Percentiles rank a stretch among this genome's conserved stretches.
Conservation (phyloP, 208 protist species). For the Strigomonas oncopelti region DNA sequence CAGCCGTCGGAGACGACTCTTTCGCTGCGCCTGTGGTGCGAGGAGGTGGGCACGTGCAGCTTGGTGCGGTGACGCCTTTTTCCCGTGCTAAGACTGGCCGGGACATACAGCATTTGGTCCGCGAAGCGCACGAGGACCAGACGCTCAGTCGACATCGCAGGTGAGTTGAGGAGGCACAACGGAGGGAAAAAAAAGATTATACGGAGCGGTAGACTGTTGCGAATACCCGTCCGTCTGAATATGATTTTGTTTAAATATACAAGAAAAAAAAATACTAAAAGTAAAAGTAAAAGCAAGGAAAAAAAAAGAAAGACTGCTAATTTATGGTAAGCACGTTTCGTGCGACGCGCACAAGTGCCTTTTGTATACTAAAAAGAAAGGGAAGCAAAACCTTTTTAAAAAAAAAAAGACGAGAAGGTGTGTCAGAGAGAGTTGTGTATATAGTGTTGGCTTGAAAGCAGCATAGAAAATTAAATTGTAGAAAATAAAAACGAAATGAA, state of each 20-base stretch:
- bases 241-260: slow-evolving; percentile 5
- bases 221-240: neutral
- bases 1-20: no score
- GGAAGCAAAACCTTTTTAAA: neutral
- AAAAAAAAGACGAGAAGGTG: neutral
- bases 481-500: slow-evolving; percentile 2
- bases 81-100: no score
- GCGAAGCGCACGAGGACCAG: no score
- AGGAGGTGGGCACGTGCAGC: no score
- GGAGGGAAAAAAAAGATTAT: slow-evolving; percentile 3
- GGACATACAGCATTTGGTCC: no score
- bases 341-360: no score
- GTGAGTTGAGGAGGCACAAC: no score
- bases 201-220: neutral
- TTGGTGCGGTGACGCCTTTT: no score
- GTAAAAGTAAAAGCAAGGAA: neutral
- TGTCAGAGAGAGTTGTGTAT: neutral
- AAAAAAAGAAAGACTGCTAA: slow-evolving; percentile 7
- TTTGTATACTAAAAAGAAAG: neutral
- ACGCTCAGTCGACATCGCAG: no score
- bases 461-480: neutral
- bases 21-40: no score
- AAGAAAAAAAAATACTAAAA: slow-evolving; percentile 17
- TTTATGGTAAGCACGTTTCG: no score
- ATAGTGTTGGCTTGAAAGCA: neutral